Evolutionary conservation across 1,139 yeast genomes (phyloP).

Genomic region (Yamadazyma conglobata): DNA sequence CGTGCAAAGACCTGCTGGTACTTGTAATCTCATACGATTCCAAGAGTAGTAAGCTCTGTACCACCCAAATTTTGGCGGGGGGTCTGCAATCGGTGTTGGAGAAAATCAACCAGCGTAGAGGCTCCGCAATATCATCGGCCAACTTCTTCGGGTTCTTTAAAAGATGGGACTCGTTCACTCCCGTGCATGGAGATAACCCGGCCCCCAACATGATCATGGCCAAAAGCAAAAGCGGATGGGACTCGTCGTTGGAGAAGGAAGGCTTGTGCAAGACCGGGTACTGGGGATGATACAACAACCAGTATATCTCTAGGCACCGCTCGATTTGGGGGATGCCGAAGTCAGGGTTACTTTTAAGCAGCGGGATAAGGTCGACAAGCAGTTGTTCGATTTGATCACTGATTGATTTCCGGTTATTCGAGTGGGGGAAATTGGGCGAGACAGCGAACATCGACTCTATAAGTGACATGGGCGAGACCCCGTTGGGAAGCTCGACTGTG

Average conservation of each 20-base stretch:
- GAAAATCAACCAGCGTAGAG: slow-evolving; percentile 60
- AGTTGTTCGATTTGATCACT: slow-evolving; percentile 26
- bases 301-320: slow-evolving; percentile 34
- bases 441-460: slow-evolving; percentile 33
- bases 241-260: slow-evolving; percentile 49
- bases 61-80: slow-evolving; percentile 59
- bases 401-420: slow-evolving; percentile 22
- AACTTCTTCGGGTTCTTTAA: slow-evolving; percentile 19
- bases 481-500: slow-evolving; percentile 11
- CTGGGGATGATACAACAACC: slow-evolving; percentile 59
- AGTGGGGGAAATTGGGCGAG: slow-evolving; percentile 27
- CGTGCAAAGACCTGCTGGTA: slow-evolving; percentile 53
- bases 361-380: slow-evolving; percentile 30
- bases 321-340: slow-evolving; percentile 25
- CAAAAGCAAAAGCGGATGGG: slow-evolving; percentile 51
- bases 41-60: slow-evolving; percentile 56
- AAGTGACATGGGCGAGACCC: slow-evolving; percentile 21
- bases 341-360: slow-evolving; percentile 26
- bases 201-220: slow-evolving; percentile 60
- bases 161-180: slow-evolving; percentile 12
- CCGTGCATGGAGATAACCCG: slow-evolving; percentile 22
- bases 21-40: slow-evolving; percentile 57
- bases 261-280: slow-evolving; percentile 60
- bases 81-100: slow-evolving; percentile 49
- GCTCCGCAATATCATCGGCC: slow-evolving; percentile 50